Evolutionary conservation across 2,329 filamentous ascomycete genomes (phyloP).

Genomic region (Thelonectria rubi): DNA sequence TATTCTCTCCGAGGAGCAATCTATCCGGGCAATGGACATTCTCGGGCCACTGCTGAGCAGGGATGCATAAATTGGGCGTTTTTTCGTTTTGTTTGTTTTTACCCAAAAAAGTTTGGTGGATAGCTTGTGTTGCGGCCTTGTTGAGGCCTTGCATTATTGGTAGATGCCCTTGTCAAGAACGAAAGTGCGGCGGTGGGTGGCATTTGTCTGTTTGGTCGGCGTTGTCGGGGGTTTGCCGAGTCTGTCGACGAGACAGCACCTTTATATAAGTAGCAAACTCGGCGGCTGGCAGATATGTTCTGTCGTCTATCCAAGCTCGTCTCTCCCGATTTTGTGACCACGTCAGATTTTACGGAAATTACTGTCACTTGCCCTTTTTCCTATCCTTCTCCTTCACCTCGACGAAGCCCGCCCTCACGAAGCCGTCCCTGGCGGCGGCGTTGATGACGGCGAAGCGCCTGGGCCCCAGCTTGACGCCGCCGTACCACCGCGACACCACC

Average conservation of each 20-base stretch:
- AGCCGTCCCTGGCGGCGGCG: conserved; percentile 80
- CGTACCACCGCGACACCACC: conserved; percentile 95
- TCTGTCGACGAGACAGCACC: conserved; percentile 41
- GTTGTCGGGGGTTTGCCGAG: conserved; percentile 32
- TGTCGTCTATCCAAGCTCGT: conserved; percentile 1
- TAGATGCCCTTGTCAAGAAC: conserved; percentile 3
- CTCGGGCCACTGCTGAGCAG: conserved; percentile 63
- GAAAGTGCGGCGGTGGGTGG: conserved; percentile 17
- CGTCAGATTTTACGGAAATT: not conserved
- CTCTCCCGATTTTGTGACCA: conserved; percentile 1
- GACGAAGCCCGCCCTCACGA: conserved; percentile 79
- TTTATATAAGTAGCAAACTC: conserved; percentile 31
- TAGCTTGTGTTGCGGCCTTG: not conserved
- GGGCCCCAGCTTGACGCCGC: conserved; percentile 87
- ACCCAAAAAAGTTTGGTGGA: conserved; percentile 6
- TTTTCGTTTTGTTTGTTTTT: not conserved
- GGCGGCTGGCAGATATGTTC: conserved; percentile 19
- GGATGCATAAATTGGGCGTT: conserved; percentile 30
- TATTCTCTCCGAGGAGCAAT: conserved; percentile 79
- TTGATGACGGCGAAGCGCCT: conserved; percentile 93
- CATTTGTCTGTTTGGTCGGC: conserved; percentile 28
- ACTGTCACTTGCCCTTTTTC: conserved; percentile 44
- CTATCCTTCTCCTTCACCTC: conserved; percentile 57
- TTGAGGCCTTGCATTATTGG: conserved; percentile 4
- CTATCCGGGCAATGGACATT: conserved; percentile 77